These are phyloP conservation scores for Pythium apleroticum DNA, from an alignment of 352 stramenopile species.

Conservation along the genomic window DNA sequence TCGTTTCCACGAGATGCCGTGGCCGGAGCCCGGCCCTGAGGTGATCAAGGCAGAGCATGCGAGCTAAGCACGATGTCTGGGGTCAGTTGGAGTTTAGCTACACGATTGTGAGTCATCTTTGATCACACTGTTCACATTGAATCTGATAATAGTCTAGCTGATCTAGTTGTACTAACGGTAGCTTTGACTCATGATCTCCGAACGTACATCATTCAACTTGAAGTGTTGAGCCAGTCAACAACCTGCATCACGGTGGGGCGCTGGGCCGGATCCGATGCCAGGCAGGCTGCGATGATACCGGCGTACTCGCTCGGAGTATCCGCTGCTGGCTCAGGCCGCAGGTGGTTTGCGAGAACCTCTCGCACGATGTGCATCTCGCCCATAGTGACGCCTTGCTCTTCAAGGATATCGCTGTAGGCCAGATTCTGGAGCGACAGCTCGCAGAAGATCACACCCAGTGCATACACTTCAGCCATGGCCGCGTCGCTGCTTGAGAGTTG, in stretches of 20 bases:
- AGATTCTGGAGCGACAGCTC: conserved; percentile 53
- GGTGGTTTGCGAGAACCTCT: conserved; percentile 42
- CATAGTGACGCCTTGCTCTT: conserved; percentile 49
- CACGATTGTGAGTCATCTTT: no score
- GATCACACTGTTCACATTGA: background rate
- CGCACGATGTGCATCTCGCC: conserved; percentile 64
- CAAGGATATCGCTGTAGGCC: conserved; percentile 45
- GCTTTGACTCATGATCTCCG: background rate
- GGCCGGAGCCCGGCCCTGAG: conserved; percentile 17
- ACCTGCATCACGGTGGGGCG: conserved; percentile 48
- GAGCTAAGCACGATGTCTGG: background rate
- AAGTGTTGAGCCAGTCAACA: conserved; percentile 25
- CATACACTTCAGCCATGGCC: conserved; percentile 59
- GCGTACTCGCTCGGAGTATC: conserved; percentile 50
- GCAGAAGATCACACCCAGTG: conserved; percentile 71
- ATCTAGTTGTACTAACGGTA: background rate
- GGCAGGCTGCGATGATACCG: conserved; percentile 39
- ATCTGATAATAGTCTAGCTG: conserved; percentile 7
- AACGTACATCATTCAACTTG: conserved; percentile 1
- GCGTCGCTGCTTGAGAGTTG: conserved; percentile 1
- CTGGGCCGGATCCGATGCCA: conserved; percentile 47
- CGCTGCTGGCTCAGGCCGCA: conserved; percentile 41
- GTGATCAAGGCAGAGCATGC: background rate
- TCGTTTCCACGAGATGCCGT: conserved; percentile 58
- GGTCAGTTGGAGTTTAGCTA: no score